Evolutionary conservation across 2,329 filamentous ascomycete species (phyloP).

Genomic region (Phialemonium atrogriseum): DNA sequence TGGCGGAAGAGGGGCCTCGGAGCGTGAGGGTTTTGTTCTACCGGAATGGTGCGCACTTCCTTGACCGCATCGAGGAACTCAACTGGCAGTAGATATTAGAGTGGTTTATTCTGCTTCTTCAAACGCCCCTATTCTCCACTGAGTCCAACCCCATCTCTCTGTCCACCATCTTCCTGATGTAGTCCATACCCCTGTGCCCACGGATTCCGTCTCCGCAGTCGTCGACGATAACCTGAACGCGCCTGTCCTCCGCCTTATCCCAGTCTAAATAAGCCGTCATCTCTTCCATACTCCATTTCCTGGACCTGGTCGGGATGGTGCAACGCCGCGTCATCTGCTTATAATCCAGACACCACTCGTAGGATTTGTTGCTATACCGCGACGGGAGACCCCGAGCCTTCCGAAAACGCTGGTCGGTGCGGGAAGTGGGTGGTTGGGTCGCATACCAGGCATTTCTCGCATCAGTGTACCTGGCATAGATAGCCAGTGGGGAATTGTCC

Average conservation of each 20-base stretch:
- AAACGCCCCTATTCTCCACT: too few species aligned
- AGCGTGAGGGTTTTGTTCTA: too few species aligned
- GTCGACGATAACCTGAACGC: too few species aligned
- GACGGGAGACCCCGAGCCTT: conserved; percentile 11
- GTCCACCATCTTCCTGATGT: too few species aligned
- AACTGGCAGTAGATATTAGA: too few species aligned
- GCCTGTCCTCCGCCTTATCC: conserved; percentile 13
- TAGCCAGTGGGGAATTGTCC: conserved; percentile 8
- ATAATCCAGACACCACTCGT: conserved; percentile 13
- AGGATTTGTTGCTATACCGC: conserved; percentile 10
- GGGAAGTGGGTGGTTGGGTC: conserved; percentile 8
- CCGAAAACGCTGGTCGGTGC: conserved; percentile 14
- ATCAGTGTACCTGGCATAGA: conserved; percentile 12
- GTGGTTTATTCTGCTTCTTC: too few species aligned
- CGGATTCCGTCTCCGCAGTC: too few species aligned
- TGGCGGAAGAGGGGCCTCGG: too few species aligned
- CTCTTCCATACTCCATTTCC: conserved; percentile 14
- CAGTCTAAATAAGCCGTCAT: conserved; percentile 17
- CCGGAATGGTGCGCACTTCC: too few species aligned
- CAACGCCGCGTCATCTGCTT: conserved; percentile 9
- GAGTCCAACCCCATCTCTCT: too few species aligned
- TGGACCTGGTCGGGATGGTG: conserved; percentile 6
- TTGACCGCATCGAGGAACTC: too few species aligned
- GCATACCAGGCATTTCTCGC: conserved; percentile 12
- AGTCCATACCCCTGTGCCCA: too few species aligned